phyloP scores from a whole-genome alignment of 1,139 yeast genomes.

The Pneumocystis oryctolagi region DNA sequence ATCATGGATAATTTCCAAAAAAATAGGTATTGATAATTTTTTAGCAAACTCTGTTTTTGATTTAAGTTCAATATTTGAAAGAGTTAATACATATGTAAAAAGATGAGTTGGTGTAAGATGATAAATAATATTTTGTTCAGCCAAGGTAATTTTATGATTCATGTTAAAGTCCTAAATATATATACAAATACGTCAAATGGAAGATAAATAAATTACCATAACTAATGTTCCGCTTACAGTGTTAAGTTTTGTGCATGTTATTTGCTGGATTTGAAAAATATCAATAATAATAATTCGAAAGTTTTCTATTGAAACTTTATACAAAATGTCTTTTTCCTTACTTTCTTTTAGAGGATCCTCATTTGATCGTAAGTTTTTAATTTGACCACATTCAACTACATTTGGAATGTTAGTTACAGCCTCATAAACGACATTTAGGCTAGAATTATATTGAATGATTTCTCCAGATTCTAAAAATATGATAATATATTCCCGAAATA shows the following conservation, averaged over 20 bases:
- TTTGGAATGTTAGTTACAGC: neutral
- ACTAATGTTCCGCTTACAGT: neutral
- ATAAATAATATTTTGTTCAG: neutral
- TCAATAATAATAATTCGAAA: neutral
- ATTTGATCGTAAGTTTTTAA: neutral
- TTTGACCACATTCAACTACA: neutral
- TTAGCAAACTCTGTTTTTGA: neutral
- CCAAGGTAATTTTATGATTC: neutral
- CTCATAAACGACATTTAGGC: neutral
- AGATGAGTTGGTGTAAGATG: conserved; percentile 1
- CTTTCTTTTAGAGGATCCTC: neutral
- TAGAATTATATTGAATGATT: neutral
- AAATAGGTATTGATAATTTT: neutral
- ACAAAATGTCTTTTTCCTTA: neutral
- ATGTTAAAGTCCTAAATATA: neutral
- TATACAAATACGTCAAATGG: neutral
- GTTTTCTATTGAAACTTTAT: neutral
- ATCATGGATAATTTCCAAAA: neutral
- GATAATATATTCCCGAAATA: neutral
- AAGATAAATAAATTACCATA: neutral
- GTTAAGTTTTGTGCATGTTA: neutral
- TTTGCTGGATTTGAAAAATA: neutral
- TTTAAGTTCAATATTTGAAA: neutral
- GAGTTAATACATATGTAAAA: neutral
- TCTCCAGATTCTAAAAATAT: neutral